Percentiles rank a stretch among this genome's conserved stretches.
Conservation (phyloP, 805 yeast genomes). For the Ogataea siamensis region DNA sequence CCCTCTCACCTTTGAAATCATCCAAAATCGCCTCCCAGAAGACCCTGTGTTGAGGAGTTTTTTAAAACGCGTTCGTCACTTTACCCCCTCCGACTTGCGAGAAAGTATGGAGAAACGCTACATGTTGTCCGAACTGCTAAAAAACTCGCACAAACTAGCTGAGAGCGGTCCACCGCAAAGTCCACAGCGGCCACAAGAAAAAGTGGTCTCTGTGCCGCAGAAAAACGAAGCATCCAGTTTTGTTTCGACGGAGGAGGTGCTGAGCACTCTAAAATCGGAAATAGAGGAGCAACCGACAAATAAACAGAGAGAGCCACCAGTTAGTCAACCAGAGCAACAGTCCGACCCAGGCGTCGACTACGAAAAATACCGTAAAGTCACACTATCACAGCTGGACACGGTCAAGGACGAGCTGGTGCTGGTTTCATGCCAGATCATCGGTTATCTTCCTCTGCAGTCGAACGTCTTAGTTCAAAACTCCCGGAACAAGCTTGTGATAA, state of each 20-base stretch:
- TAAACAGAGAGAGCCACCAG: no score
- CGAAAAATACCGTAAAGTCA: neutral
- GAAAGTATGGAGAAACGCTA: conserved; percentile 12
- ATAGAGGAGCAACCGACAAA: no score
- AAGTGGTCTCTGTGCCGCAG: neutral
- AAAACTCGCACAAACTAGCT: neutral
- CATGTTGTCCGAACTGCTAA: conserved; percentile 3
- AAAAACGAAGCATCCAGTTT: conserved; percentile 1
- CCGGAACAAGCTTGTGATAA: neutral
- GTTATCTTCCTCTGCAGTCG: conserved; percentile 10
- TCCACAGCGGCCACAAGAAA: neutral
- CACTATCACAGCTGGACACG: conserved; percentile 1
- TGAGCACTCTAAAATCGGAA: neutral
- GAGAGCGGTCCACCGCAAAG: no score
- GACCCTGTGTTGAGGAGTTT: conserved; percentile 19
- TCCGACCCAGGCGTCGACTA: no score
- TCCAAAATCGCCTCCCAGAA: conserved; percentile 11
- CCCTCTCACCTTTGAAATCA: conserved; percentile 10
- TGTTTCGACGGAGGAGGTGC: conserved; percentile 1
- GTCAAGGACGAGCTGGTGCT: neutral
- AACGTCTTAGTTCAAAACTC: conserved; percentile 7
- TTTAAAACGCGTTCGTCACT: conserved; percentile 16
- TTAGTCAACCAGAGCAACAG: no score
- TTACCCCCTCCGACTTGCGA: conserved; percentile 17
- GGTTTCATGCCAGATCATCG: conserved; percentile 10